These are phyloP conservation scores for Calophaca sinica DNA, from an alignment of 306 rosid genomes.

Conservation along the genomic window DNA sequence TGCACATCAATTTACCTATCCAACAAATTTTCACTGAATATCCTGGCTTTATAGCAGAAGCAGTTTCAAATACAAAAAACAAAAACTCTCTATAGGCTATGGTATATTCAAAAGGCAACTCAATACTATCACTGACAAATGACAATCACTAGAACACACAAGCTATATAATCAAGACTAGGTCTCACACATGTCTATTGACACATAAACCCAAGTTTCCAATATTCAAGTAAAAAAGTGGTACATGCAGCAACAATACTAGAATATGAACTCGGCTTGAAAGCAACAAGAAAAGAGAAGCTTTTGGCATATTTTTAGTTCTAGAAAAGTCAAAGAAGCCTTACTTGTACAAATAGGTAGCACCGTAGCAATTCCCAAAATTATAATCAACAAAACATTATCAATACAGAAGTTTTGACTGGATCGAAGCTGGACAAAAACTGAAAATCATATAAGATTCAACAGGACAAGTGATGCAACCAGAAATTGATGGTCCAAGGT, in stretches of 20 bases:
- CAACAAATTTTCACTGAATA: too few species aligned
- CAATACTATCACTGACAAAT: too few species aligned
- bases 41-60: too few species aligned
- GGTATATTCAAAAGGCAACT: too few species aligned
- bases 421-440: conserved; percentile 78
- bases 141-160: too few species aligned
- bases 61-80: too few species aligned
- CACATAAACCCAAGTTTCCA: conserved; percentile 27
- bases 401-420: conserved; percentile 95
- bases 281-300: not conserved
- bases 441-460: conserved; percentile 33
- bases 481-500: conserved; percentile 17
- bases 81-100: too few species aligned
- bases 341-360: conserved; percentile 98
- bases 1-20: too few species aligned
- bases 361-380: conserved; percentile 70
- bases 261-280: conserved; percentile 10
- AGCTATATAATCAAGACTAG: too few species aligned
- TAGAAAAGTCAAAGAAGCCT: conserved; percentile 50
- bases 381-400: conserved; percentile 83
- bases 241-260: not conserved
- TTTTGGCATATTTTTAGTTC: not conserved
- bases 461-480: conserved; percentile 21
- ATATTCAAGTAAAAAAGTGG: conserved; percentile 5
- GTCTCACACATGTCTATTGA: not conserved